A percentile compares a stretch with the other conserved stretches of the same genome.
Evolutionary conservation across 176 grass and related monocot species (phyloP).

Genomic region (Miscanthus lutarioriparius): DNA sequence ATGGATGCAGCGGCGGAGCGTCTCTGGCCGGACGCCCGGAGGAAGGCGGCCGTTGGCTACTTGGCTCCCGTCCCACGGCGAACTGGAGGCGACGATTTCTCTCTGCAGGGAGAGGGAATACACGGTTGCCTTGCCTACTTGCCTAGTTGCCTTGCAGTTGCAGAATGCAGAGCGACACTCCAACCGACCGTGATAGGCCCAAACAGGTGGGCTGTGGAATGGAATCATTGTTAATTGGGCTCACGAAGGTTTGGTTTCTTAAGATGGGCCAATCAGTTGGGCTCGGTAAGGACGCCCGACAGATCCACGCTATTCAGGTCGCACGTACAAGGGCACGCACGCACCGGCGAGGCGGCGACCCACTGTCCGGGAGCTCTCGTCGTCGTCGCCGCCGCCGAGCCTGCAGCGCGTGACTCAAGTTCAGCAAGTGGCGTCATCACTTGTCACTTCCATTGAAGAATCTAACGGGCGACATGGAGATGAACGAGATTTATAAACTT

Average conservation of each 20-base stretch:
- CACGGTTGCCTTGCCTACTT: not conserved
- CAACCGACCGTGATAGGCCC: not conserved
- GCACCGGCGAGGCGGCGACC: not conserved
- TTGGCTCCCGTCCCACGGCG: not conserved
- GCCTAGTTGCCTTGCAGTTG: not conserved
- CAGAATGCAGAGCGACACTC: not conserved
- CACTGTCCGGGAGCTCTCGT: not conserved
- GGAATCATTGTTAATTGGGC: not conserved
- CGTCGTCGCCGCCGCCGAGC: not conserved
- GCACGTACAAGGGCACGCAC: not conserved
- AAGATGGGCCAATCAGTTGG: not conserved
- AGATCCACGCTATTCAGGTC: not conserved
- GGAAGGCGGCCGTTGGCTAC: not conserved
- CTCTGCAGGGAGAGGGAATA: too few species aligned
- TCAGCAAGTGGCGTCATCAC: not conserved
- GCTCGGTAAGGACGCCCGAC: too few species aligned
- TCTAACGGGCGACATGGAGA: not conserved
- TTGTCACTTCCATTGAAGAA: not conserved
- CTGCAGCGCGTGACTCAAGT: not conserved
- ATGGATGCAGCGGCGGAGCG: not conserved
- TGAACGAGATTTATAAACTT: not conserved
- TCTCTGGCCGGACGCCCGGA: not conserved
- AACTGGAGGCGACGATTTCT: not conserved
- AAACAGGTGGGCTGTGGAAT: not conserved
- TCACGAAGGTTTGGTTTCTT: not conserved